Evolutionary conservation across 176 grass and related monocot genomes (phyloP), one percentile per base, ranked within the genome.

Genomic region (Elymus sibiricus): DNA sequence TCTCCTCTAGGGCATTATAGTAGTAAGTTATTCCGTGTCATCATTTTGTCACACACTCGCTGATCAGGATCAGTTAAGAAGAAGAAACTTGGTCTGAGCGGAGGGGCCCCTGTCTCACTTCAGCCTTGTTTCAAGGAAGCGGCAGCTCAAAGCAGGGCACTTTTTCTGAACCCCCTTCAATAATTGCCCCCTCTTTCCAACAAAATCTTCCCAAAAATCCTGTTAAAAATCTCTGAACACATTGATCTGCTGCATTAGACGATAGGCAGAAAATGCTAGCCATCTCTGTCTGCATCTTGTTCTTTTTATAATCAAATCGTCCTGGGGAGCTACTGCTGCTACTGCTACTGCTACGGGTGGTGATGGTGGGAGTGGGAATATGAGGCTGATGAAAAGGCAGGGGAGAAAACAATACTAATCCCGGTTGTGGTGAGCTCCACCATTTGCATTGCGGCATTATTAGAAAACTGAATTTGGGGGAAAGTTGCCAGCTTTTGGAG

Each of bases 341-440:
- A 24, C 71, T 53, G 37, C 55, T 68, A 28, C 31, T 69, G 24
- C 32, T 79, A 24, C 67, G 38, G 79, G 65, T 17, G 31, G 29
- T 8, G 28, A n/a, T 66, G 44, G 80, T 78, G 81, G 74, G 74
- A 84, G 89, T 84, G 86, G 86, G 89, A 88, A 91, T 91, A 88
- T 81, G 82, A 55, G 82, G 82, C 77, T 15, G 77, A 87, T 81
- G 70, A 85, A 85, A 91, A 88, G 62, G 72, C 26, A 11, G 22
- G 24, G 11, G 9, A 27, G 35, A 63, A 90, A 86, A 79, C 49
- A 83, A 86, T 83, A 86, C 76, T 64, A 37, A 84, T 43, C 13
- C 77, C 35, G 49, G 39, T 80, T 72, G 85, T 91, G 90, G 86
- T 77, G 90, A 88, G 90, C 90, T 91, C 90, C 90, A 88, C 90